Evolutionary conservation across 768 basidiomycete genomes (phyloP), one percentile per base, ranked within the genome.

Genomic region (Auriscalpium vulgare): DNA sequence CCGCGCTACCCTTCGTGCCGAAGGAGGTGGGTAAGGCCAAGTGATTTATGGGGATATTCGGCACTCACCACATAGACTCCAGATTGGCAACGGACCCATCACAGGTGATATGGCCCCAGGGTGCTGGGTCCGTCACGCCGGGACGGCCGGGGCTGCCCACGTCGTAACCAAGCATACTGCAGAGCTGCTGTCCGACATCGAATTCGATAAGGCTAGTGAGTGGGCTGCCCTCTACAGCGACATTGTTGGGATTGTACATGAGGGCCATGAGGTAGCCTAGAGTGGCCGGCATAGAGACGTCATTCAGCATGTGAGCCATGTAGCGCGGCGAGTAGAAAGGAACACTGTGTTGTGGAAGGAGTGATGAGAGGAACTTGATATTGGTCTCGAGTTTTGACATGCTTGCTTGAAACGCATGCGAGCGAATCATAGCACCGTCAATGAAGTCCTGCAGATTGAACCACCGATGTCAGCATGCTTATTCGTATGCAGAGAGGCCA

Each of bases 31-130:
- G 23, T 11, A 43, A 54, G 17, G n/a, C 13, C 35, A 35, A 14
- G 23, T 21, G 35, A 49, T 43, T 49, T 37, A 10, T 11, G 8
- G 53, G 56, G 10, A 23, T 19, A 56, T 13, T 11, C 8, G 11
- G 29, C 16, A 55, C 54, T 56, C 47, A 71, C 76, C 75, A 77
- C 56, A 76, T 73, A 14, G 77, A 74, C 60, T 78, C 77, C 54
- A 77, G 47, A 57, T 78, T 78, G 4, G 77, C 77, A 8, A 78
- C 66, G 10, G 75, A 68, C 3, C 77, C 77, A 46, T 67, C 76
- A 40, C 67, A 71, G 9, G 75, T 67, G 47, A 78, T 69, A 59
- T 78, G 77, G 0, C 76, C 77, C 76, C 76, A 78, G 14, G 59
- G 46, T 9, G 46, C 50, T 16, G 60, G 62, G 8, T 43, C 45